Evolutionary conservation across 2,329 filamentous ascomycete species (phyloP).

Genomic region (Onygenales sp.): DNA sequence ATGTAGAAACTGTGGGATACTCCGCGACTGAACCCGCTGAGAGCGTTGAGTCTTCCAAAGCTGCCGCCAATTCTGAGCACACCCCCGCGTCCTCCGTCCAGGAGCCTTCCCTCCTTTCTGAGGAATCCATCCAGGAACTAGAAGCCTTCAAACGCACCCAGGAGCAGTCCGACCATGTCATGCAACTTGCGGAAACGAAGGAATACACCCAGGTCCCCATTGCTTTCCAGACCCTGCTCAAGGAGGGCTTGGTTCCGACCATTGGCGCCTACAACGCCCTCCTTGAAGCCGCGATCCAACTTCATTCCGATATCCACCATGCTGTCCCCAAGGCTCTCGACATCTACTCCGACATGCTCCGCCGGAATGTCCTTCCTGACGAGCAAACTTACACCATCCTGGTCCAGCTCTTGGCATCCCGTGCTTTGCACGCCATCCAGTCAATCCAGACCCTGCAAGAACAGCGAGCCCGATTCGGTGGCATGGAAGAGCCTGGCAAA

Average conservation of each 20-base stretch:
- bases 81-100: conserved; percentile 13
- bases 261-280: conserved; percentile 87
- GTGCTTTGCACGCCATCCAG: conserved; percentile 67
- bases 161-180: conserved; percentile 69
- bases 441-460: conserved; percentile 67
- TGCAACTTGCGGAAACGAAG: conserved; percentile 59
- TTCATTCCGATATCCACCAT: conserved; percentile 70
- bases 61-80: conserved; percentile 17
- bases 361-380: conserved; percentile 71
- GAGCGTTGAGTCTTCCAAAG: conserved; percentile 4
- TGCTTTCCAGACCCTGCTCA: conserved; percentile 83
- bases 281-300: conserved; percentile 70
- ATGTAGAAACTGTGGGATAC: conserved; percentile 23
- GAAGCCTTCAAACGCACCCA: conserved; percentile 43
- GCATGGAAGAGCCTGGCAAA: conserved; percentile 71
- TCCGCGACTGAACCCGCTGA: conserved; percentile 18
- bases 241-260: conserved; percentile 69
- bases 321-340: conserved; percentile 85
- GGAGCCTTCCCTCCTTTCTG: conserved; percentile 31
- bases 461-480: conserved; percentile 74
- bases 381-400: conserved; percentile 80
- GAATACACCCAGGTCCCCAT: conserved; percentile 82
- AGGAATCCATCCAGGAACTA: conserved; percentile 48
- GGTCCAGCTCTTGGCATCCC: conserved; percentile 69
- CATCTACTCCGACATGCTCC: conserved; percentile 94